Percentiles rank a stretch among this genome's conserved stretches.
Evolutionary conservation across 1,284 basidiomycete species (phyloP).

Genomic region (Phylloboletellus chloephorus): DNA sequence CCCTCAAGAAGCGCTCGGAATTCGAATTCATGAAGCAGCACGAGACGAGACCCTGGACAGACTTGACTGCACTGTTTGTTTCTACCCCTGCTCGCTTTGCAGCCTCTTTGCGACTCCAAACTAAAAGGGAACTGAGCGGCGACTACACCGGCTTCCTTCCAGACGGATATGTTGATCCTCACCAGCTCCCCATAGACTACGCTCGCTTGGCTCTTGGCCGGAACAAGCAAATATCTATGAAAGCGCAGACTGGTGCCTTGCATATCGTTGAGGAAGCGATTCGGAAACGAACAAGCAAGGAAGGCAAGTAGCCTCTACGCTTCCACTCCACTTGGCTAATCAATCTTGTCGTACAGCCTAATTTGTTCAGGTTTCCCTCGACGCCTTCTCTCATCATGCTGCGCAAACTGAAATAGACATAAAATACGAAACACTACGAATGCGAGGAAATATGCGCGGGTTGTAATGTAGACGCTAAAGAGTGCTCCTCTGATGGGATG

Average conservation of each 20-base stretch:
- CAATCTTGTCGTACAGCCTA: constrained; percentile 6
- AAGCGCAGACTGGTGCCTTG: constrained; percentile 29
- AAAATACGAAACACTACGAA: constrained; percentile 26
- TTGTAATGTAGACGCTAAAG: constrained; percentile 15
- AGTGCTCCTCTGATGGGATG: constrained; percentile 5
- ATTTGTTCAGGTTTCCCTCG: constrained; percentile 6
- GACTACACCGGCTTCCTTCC: constrained; percentile 47
- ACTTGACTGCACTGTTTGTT: constrained; percentile 24
- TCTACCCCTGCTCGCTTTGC: constrained; percentile 4
- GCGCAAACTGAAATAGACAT: constrained; percentile 30
- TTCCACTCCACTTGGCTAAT: background rate
- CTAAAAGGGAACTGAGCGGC: constrained; percentile 39
- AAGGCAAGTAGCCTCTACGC: constrained; percentile 11
- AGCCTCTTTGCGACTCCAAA: constrained; percentile 20
- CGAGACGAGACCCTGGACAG: constrained; percentile 25
- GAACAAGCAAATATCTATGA: constrained; percentile 38
- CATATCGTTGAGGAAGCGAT: constrained; percentile 28
- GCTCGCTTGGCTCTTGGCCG: constrained; percentile 41
- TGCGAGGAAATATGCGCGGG: constrained; percentile 7
- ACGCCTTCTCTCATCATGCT: constrained; percentile 1
- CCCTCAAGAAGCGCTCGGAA: constrained; percentile 9
- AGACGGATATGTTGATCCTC: constrained; percentile 10
- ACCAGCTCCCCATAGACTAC: constrained; percentile 34
- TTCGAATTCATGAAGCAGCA: constrained; percentile 9
- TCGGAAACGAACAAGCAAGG: constrained; percentile 7